phyloP scores from a whole-genome alignment of 2,329 filamentous ascomycete species.

The Cladobotryum protrusum region DNA sequence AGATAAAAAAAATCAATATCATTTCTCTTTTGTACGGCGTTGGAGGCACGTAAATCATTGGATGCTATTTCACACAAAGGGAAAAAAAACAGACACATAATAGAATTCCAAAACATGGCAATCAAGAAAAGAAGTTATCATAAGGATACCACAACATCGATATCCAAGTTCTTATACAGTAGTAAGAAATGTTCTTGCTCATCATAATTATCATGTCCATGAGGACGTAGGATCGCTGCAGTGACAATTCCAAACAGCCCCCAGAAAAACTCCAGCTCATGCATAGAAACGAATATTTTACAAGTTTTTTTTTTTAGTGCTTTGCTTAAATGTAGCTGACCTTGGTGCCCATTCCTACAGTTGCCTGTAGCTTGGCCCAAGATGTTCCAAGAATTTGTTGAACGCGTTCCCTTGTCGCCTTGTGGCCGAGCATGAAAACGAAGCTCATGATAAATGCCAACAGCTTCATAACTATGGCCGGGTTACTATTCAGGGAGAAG shows the following conservation, averaged over 20 bases:
- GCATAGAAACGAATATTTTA: constrained; percentile 14
- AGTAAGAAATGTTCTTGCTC: constrained; percentile 5
- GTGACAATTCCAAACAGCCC: constrained; percentile 9
- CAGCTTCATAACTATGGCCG: constrained; percentile 52
- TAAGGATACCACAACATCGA: not conserved
- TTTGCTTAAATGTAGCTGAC: constrained; percentile 79
- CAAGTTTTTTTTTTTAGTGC: not conserved
- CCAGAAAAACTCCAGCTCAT: constrained; percentile 23
- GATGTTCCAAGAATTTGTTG: constrained; percentile 60
- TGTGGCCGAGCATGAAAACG: constrained; percentile 66
- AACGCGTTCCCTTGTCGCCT: constrained; percentile 68
- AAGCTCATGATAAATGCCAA: constrained; percentile 77
- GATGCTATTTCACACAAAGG: not conserved
- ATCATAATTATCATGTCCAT: constrained; percentile 12
- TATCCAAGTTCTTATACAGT: not conserved
- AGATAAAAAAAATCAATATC: not conserved
- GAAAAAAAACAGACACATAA: not conserved
- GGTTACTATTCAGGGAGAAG: constrained; percentile 48
- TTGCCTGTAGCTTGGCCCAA: constrained; percentile 77
- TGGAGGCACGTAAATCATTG: constrained; percentile 16
- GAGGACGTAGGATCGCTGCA: constrained; percentile 4
- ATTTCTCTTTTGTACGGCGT: constrained; percentile 4
- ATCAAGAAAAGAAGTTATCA: not conserved
- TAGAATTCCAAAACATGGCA: not conserved
- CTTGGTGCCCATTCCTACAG: constrained; percentile 93